Evolutionary conservation across 2,329 filamentous ascomycete species (phyloP), one percentile per base, ranked within the genome.

Genomic region (Mycosphaerella sp.): DNA sequence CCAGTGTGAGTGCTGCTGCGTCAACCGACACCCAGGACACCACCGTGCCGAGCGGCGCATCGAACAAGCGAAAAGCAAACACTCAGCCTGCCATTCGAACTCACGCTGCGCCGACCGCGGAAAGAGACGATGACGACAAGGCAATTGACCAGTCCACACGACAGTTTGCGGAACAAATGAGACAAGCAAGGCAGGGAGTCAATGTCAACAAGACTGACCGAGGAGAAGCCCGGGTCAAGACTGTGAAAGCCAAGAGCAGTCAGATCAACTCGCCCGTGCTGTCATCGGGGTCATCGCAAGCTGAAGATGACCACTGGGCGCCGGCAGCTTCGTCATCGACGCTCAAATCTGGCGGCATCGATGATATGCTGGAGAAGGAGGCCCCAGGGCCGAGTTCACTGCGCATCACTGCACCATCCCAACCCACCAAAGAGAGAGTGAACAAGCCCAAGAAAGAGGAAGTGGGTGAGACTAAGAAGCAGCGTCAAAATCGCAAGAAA

Each of bases 401-500:
- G 55, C 87, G 87, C 55, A 76, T 97, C 57, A 93, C 86, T 49
- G 82, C 84, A 67, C 79, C 70, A 64, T 79, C 71, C 67, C 81
- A 77, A 72, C 72, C 73, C 16, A 68, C 70, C 58, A 70, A 72
- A 50, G 55, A 70, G 30, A 69, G 78, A 66, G 79, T 84, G 71
- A 75, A 79, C 56, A 83, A 84, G 70, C 73, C 77, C 36, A 76
- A 71, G 50, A 66, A 80, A 58, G 82, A 87, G 68, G 78, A 79
- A 43, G 48, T 44, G 10, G 79, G 79, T 14, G 87, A 95, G 76
- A 86, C 85, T 16, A 96, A 96, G 85, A 96, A 96, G 77, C 88
- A 95, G 75, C 84, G 89, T 54, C 90, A 96, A 75, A 93, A 95
- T 74, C 81, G 85, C 60, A 82, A 86, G 75, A 96, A 95, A 81